Percentiles rank a stretch among this genome's conserved stretches.
Evolutionary conservation across 2,329 filamentous ascomycete genomes (phyloP).

Genomic region (Chalaropsis thielavioides): DNA sequence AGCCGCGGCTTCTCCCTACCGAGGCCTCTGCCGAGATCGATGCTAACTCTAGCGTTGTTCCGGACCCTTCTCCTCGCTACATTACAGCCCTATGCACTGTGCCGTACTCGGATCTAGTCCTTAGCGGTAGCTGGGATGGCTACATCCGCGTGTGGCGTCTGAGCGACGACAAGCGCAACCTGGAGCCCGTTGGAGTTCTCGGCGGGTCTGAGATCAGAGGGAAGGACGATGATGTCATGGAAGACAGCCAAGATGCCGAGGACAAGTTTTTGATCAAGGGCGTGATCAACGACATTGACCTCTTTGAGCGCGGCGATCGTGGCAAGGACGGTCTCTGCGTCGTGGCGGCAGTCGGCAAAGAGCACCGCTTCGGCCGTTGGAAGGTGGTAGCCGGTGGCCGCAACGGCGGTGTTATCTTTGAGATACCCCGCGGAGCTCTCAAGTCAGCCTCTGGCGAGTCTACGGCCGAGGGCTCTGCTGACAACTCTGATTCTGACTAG

Average conservation of each 20-base stretch:
- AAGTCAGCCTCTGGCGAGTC: conserved; percentile 25
- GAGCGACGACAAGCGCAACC: conserved; percentile 63
- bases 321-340: conserved; percentile 67
- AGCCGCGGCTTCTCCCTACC: conserved; percentile 51
- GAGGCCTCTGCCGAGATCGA: conserved; percentile 59
- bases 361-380: conserved; percentile 77
- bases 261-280: conserved; percentile 42
- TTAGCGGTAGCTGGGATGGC: conserved; percentile 92
- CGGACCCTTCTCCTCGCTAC: conserved; percentile 60
- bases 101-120: conserved; percentile 77
- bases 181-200: conserved; percentile 58
- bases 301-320: conserved; percentile 71
- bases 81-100: conserved; percentile 80
- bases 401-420: conserved; percentile 80
- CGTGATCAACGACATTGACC: conserved; percentile 73
- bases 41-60: conserved; percentile 44
- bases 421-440: conserved; percentile 40
- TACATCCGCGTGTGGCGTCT: conserved; percentile 74
- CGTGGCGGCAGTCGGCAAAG: conserved; percentile 72
- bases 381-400: conserved; percentile 47
- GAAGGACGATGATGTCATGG: conserved; percentile 23
- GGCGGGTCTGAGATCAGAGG: conserved; percentile 20
- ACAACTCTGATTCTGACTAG: conserved; percentile 24
- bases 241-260: conserved; percentile 20
- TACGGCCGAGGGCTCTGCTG: conserved; percentile 12